Percentiles rank a stretch among this genome's conserved stretches.
phyloP scores from a whole-genome alignment of 2,329 filamentous ascomycete genomes.

The Capronia coronata region DNA sequence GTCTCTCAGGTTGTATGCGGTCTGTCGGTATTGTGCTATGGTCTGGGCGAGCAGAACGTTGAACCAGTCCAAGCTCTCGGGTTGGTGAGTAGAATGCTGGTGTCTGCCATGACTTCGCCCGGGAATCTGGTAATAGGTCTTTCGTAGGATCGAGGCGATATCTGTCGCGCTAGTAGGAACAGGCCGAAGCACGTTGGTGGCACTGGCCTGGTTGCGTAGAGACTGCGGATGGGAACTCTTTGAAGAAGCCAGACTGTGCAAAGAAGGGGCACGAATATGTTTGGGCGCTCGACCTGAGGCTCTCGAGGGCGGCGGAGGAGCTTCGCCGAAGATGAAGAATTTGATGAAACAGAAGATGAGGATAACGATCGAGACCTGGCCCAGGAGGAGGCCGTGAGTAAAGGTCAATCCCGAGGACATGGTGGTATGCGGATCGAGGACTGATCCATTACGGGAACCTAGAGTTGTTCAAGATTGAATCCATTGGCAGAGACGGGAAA shows the following conservation, averaged over 20 bases:
- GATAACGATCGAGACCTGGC: slow-evolving; percentile 85
- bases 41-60: slow-evolving; percentile 96
- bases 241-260: slow-evolving; percentile 37
- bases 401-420: slow-evolving; percentile 21
- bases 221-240: slow-evolving; percentile 41
- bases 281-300: slow-evolving; percentile 61
- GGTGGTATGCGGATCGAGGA: background rate
- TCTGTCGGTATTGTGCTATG: slow-evolving; percentile 87
- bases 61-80: slow-evolving; percentile 97
- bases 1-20: slow-evolving; percentile 78
- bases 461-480: background rate
- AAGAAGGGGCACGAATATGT: slow-evolving; percentile 67
- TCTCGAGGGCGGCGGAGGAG: slow-evolving; percentile 75
- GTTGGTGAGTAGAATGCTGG: slow-evolving; percentile 71
- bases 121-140: slow-evolving; percentile 83
- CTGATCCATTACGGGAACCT: background rate
- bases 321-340: slow-evolving; percentile 98
- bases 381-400: slow-evolving; percentile 76
- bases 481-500: background rate
- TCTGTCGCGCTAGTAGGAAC: slow-evolving; percentile 77
- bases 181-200: slow-evolving; percentile 64
- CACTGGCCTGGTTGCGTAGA: slow-evolving; percentile 44
- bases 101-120: slow-evolving; percentile 35
- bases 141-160: slow-evolving; percentile 71
- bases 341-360: slow-evolving; percentile 94